Base-by-base conservation (phyloP, 768 basidiomycete genomes). In the Tulasnella sp. region DNA sequence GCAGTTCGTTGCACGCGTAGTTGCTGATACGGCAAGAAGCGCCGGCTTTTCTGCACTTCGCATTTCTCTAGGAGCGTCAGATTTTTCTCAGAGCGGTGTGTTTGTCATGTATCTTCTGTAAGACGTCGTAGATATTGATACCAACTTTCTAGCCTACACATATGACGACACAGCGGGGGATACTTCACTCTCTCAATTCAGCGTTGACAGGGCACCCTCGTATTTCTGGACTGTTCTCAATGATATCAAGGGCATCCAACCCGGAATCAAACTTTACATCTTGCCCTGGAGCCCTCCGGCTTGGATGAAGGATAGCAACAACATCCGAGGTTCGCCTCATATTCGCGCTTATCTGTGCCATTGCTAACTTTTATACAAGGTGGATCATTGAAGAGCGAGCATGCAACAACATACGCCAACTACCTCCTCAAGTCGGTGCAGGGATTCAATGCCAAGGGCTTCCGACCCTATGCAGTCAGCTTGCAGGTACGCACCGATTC, bases 261-360 rank as follows among this genome's bases (percentile, higher is more conserved):
- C 61, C 25, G 59, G 66, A 58, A 48, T 79, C 49, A 73, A 69
- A 57, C 66, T 82, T 16, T 77, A 81, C 55, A 55, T 82, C 5
- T 45, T 80, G 13, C 79, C 84, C 4, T 86, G 84, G 84, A 83
- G 81, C 24, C 81, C 82, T 2, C 83, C 84, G 8, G 79, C 67
- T 3, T 87, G 84, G 83, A 83, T 84, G 81, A 86, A 86, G 63
- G 68, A 66, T 42, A 76, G 71, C 51, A 71, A 70, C 3, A n/a
- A n/a, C 73, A n/a, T n/a, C n/a, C n/a, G n/a, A n/a, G n/a, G n/a
- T n/a, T n/a, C n/a, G n/a, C 45, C 6, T 45, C 31, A 33, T 45
- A 29, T 5, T 29, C 45, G 4, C 45, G 31, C 5, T 29, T n/a
- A 5, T 45, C 31, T 29, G 35, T 45, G 45, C 31, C 9, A 12